phyloP scores from a whole-genome alignment of 441 rosid species.

The Mallotus japonicus region DNA sequence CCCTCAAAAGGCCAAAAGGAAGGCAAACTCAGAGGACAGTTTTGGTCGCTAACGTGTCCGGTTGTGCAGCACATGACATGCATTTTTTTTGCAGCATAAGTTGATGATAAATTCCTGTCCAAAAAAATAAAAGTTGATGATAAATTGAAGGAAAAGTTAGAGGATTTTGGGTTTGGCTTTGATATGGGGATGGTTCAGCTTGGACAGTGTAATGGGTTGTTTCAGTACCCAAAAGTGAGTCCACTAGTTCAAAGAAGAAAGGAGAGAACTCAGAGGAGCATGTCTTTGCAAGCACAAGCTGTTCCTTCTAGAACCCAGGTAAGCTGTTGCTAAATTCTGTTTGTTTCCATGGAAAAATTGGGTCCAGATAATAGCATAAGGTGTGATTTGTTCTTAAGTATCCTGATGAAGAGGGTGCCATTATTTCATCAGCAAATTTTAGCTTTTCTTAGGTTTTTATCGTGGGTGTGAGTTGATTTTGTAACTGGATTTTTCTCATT shows the following conservation, averaged over 20 bases:
- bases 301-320: conserved; percentile 65
- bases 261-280: conserved; percentile 27
- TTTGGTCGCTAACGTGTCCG: conserved; percentile 44
- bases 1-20: no score
- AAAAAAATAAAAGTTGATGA: no score
- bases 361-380: neutral
- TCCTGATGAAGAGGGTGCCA: neutral
- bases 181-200: conserved; percentile 45
- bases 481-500: no score
- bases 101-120: conserved; percentile 20
- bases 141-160: conserved; percentile 5
- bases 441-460: neutral
- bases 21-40: neutral
- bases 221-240: conserved; percentile 17
- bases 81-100: neutral
- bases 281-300: conserved; percentile 46
- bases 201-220: conserved; percentile 41
- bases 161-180: neutral
- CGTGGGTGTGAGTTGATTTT: no score
- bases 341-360: neutral
- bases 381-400: neutral
- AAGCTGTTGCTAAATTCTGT: no score
- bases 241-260: conserved; percentile 28
- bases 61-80: conserved; percentile 34
- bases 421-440: neutral